Evolutionary conservation across 108 stramenopile species (phyloP).

Genomic region (Nitzschia inconspicua): DNA sequence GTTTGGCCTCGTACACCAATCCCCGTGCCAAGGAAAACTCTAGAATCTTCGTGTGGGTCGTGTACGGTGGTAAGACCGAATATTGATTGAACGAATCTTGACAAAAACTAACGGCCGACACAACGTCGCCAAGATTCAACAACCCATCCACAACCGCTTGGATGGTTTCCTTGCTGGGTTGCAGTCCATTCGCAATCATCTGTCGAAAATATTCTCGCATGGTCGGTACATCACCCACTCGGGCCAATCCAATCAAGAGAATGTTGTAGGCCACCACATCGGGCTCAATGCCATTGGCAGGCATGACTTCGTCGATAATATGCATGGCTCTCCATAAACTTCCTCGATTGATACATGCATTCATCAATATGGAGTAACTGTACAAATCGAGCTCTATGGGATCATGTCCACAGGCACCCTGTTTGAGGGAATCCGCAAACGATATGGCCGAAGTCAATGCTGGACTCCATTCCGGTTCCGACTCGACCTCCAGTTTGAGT

Average conservation of each 20-base stretch:
- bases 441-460: constrained; percentile 78
- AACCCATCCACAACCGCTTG: constrained; percentile 69
- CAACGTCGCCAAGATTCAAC: constrained; percentile 73
- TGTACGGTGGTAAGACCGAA: constrained; percentile 74
- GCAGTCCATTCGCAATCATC: constrained; percentile 59
- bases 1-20: constrained; percentile 75
- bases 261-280: constrained; percentile 69
- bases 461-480: constrained; percentile 65
- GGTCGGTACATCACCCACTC: constrained; percentile 55
- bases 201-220: constrained; percentile 58
- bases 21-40: constrained; percentile 71
- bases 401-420: constrained; percentile 86
- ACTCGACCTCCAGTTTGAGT: constrained; percentile 65
- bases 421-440: constrained; percentile 79
- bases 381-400: constrained; percentile 65
- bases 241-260: constrained; percentile 61
- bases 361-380: constrained; percentile 69
- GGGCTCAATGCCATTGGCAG: constrained; percentile 55
- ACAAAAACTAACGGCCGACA: constrained; percentile 50
- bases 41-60: constrained; percentile 80
- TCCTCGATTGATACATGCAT: constrained; percentile 78
- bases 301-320: constrained; percentile 72
- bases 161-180: constrained; percentile 57
- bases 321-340: constrained; percentile 80
- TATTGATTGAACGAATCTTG: constrained; percentile 86